phyloP scores from a whole-genome alignment of 2,329 filamentous ascomycete species.

The Capronia americana region DNA sequence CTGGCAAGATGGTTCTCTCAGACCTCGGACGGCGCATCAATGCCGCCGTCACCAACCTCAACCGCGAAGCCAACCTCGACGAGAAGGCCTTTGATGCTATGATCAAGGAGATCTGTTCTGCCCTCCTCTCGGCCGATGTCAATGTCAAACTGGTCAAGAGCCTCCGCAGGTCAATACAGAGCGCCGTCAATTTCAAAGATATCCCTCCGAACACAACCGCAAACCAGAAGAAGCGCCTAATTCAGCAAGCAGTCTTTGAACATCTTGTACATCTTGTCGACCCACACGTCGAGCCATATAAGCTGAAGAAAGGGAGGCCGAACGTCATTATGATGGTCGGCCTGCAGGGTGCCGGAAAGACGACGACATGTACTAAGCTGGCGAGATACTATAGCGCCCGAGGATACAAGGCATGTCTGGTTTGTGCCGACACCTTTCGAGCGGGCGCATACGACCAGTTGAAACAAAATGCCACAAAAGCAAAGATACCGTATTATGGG shows the following conservation, averaged over 20 bases:
- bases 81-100: slow-evolving; percentile 99
- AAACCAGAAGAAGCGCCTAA: slow-evolving; percentile 84
- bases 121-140: slow-evolving; percentile 94
- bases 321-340: slow-evolving; percentile 99
- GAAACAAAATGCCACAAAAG: slow-evolving; percentile 98
- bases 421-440: slow-evolving; percentile 98
- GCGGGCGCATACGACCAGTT: slow-evolving; percentile 97
- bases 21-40: slow-evolving; percentile 99
- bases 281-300: slow-evolving; percentile 92
- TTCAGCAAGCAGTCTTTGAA: slow-evolving; percentile 97
- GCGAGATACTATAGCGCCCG: slow-evolving; percentile 92
- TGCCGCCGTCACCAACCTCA: slow-evolving; percentile 91
- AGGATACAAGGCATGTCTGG: slow-evolving; percentile 89
- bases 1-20: slow-evolving; percentile 85
- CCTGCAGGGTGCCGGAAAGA: slow-evolving; percentile 96
- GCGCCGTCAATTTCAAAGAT: slow-evolving; percentile 92
- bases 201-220: slow-evolving; percentile 83
- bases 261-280: slow-evolving; percentile 95
- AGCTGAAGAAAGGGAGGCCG: slow-evolving; percentile 91
- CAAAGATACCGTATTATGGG: slow-evolving; percentile 98
- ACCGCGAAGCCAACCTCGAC: slow-evolving; percentile 88
- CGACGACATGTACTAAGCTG: slow-evolving; percentile 96
- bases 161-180: slow-evolving; percentile 90
- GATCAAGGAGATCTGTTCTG: slow-evolving; percentile 97
- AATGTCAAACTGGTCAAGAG: slow-evolving; percentile 92